A percentile compares a stretch with the other conserved stretches of the same genome.
These are phyloP conservation scores for Populus simonii DNA, from an alignment of 345 rosid genomes.

Conservation along the genomic window DNA sequence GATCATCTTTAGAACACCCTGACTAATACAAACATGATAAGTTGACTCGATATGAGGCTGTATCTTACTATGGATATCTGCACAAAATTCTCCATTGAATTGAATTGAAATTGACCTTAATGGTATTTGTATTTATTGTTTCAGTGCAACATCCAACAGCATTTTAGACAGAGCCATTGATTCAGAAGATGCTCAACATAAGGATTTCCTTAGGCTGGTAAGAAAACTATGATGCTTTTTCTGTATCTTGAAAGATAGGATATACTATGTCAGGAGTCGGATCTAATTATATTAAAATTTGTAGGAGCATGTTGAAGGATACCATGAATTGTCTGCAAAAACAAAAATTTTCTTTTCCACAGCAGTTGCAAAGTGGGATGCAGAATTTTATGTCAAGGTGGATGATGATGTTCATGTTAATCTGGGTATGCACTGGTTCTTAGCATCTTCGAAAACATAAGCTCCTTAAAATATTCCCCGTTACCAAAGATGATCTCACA, in stretches of 20 bases:
- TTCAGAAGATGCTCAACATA: conserved; percentile 90
- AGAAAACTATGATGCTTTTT: conserved; percentile 7
- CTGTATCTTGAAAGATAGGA: neutral
- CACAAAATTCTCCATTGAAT: neutral
- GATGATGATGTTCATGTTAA: conserved; percentile 99
- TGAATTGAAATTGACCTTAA: conserved; percentile 10
- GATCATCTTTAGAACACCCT: neutral
- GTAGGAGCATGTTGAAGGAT: conserved; percentile 97
- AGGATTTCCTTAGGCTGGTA: conserved; percentile 96
- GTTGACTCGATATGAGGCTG: neutral
- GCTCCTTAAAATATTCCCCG: neutral
- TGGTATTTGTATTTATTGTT: conserved; percentile 15
- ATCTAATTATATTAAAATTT: conserved; percentile 14
- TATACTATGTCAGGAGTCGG: neutral
- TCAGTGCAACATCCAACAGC: conserved; percentile 94
- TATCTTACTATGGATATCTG: neutral
- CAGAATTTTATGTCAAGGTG: conserved; percentile 87
- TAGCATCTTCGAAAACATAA: neutral
- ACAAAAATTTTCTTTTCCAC: conserved; percentile 88
- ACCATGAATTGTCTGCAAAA: conserved; percentile 94
- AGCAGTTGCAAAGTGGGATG: conserved; percentile 95
- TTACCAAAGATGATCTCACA: conserved; percentile 1
- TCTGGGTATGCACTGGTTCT: conserved; percentile 54
- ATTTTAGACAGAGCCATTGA: conserved; percentile 95
- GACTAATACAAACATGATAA: neutral